These are phyloP conservation scores for Cryptococcus sp. DNA, from an alignment of 1,284 basidiomycete genomes.

Conservation along the genomic window DNA sequence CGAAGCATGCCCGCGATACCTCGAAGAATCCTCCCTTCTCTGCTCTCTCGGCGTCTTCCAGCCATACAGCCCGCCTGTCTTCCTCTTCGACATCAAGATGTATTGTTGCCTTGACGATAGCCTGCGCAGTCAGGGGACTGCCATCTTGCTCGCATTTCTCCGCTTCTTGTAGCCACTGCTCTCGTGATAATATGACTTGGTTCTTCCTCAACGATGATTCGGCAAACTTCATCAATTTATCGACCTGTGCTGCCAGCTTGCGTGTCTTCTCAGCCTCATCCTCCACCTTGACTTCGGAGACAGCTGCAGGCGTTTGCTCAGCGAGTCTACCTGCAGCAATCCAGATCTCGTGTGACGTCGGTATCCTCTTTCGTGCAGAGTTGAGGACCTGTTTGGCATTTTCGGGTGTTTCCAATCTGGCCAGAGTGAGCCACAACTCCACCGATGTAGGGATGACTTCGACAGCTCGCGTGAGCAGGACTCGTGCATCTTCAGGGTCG, in stretches of 20 bases:
- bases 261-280: conserved; percentile 63
- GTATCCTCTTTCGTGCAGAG: conserved; percentile 89
- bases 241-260: conserved; percentile 63
- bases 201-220: conserved; percentile 77
- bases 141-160: conserved; percentile 88
- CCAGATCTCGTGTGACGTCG: conserved; percentile 98
- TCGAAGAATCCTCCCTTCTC: conserved; percentile 73
- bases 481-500: conserved; percentile 82
- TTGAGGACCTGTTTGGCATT: conserved; percentile 92
- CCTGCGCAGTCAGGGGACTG: conserved; percentile 81
- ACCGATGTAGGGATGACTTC: conserved; percentile 94
- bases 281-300: conserved; percentile 47
- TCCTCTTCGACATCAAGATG: conserved; percentile 93
- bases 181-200: conserved; percentile 83
- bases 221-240: conserved; percentile 82
- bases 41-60: conserved; percentile 83
- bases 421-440: conserved; percentile 95
- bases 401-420: conserved; percentile 85
- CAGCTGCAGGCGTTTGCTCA: conserved; percentile 70
- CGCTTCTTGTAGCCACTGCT: conserved; percentile 95
- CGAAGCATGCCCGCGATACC: conserved; percentile 81
- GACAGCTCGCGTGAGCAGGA: conserved; percentile 88
- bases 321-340: conserved; percentile 90
- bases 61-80: conserved; percentile 85
- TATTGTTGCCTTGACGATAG: conserved; percentile 94